Evolutionary conservation across 805 yeast species (phyloP).

Genomic region (Lipomyces oligophaga): DNA sequence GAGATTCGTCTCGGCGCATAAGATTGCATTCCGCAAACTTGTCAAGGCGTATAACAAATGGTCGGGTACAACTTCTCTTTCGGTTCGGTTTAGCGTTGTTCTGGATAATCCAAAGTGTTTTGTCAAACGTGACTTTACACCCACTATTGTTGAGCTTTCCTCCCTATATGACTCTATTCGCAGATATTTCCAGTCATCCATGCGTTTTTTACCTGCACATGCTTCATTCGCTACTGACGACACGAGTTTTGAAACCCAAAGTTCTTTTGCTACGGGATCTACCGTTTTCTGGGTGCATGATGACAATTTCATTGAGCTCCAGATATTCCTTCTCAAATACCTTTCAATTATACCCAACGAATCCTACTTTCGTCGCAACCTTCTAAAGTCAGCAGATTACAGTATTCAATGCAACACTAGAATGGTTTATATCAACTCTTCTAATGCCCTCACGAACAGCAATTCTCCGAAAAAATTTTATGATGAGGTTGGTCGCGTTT

Average conservation of each 20-base stretch:
- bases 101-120: conserved; percentile 53
- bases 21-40: conserved; percentile 61
- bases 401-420: conserved; percentile 17
- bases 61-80: conserved; percentile 39
- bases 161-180: conserved; percentile 50
- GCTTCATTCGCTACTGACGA: conserved; percentile 25
- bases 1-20: conserved; percentile 68
- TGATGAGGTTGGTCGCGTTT: conserved; percentile 14
- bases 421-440: conserved; percentile 16
- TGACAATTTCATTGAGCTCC: conserved; percentile 55
- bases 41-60: conserved; percentile 62
- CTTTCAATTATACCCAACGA: conserved; percentile 33
- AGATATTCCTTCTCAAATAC: conserved; percentile 46
- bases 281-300: conserved; percentile 54
- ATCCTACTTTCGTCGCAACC: conserved; percentile 18
- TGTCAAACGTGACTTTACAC: conserved; percentile 55
- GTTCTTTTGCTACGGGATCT: conserved; percentile 37
- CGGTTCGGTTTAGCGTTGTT: conserved; percentile 34
- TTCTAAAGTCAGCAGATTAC: conserved; percentile 12
- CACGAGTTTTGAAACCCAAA: conserved; percentile 39
- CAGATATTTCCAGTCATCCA: conserved; percentile 21
- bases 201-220: conserved; percentile 14
- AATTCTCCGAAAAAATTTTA: not conserved
- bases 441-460: conserved; percentile 2
- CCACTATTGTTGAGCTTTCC: conserved; percentile 58